Base-by-base conservation (phyloP, 352 stramenopile species). In the Globisporangium apiculatum region DNA sequence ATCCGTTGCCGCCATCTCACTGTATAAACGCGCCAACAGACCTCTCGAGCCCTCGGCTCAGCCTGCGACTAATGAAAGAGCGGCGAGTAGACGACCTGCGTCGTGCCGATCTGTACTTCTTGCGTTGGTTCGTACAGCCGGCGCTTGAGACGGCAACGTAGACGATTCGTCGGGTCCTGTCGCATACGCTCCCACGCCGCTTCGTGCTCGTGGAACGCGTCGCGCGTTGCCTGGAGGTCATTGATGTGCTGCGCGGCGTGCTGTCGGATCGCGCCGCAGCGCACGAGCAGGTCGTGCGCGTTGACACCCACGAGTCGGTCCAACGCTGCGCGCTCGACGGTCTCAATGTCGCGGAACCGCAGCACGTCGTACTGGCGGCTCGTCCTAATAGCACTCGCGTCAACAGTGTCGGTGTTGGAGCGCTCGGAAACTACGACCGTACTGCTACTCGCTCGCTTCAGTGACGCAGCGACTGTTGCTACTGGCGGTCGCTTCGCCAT, bases 261-360 rank as follows among this genome's bases (percentile, higher is more conserved):
- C 55, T 87, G 76, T 0, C 76, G 79, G 46, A 92, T 89, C 42
- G 81, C 63, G 2, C 76, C 70, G 45, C 79, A 90, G 0, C 73
- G 72, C 37, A 92, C 70, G 0, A 92, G 72, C 31, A 92, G 66
- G 10, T 92, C 77, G 55, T 88, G 79, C n/a, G 83, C 87, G 58
- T 77, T 85, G 11, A 92, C 79, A 49, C 67, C 55, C 0, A 52
- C 55, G 37, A 92, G 64, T 0, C 67, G 45, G 48, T 89, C 83
- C 2, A 55, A 59, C 7, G 68, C 58, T 1, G 79, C 82, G 36
- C 73, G 64, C 42, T 89, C 82, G 8, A 91, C 82, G 0, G 73
- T 87, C 62, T 88, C 79, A 48, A 91, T 87, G 4, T 56, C 59
- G 18, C 70, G 64, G 46, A 83, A 86, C 45, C 10, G 45, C 12